Conservation (phyloP, 192 early-diverging fungal species). For the Dissophora ornata region DNA sequence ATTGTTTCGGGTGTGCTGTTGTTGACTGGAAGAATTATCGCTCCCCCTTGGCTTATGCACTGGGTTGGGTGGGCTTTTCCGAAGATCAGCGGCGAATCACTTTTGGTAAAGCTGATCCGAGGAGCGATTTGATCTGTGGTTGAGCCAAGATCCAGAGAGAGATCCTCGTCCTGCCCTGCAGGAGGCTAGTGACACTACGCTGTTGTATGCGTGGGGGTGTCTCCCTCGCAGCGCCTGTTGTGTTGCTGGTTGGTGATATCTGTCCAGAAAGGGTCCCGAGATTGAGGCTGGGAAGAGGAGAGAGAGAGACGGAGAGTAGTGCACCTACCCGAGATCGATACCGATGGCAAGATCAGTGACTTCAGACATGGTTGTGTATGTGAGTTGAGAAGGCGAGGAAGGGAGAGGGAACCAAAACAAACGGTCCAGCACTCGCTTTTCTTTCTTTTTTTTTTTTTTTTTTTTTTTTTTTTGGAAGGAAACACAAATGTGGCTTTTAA, state of each 20-base stretch:
- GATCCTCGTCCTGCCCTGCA: no score
- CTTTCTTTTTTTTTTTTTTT: background rate
- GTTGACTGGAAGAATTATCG: no score
- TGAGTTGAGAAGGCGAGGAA: conserved; percentile 12
- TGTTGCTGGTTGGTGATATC: no score
- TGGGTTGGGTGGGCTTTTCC: background rate
- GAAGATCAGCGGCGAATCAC: no score
- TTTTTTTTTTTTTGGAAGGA: background rate
- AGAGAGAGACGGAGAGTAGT: background rate
- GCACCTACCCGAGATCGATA: conserved; percentile 48
- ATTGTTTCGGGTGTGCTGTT: no score
- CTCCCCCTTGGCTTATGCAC: no score
- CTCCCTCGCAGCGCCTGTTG: no score
- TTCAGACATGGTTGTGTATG: conserved; percentile 36
- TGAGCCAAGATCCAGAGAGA: no score
- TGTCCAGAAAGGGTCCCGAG: no score
- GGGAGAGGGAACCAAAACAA: conserved; percentile 16
- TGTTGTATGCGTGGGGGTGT: no score
- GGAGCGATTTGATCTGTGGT: background rate
- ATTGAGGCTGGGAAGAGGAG: background rate
- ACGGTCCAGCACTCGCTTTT: background rate
- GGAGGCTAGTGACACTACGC: no score
- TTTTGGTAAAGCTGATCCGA: background rate
- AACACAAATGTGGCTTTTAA: no score
- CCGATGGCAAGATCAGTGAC: conserved; percentile 50